A percentile compares a stretch with the other conserved stretches of the same genome.
These are phyloP conservation scores for Phytophthora idaei DNA, from an alignment of 352 stramenopile genomes.

Conservation along the genomic window DNA sequence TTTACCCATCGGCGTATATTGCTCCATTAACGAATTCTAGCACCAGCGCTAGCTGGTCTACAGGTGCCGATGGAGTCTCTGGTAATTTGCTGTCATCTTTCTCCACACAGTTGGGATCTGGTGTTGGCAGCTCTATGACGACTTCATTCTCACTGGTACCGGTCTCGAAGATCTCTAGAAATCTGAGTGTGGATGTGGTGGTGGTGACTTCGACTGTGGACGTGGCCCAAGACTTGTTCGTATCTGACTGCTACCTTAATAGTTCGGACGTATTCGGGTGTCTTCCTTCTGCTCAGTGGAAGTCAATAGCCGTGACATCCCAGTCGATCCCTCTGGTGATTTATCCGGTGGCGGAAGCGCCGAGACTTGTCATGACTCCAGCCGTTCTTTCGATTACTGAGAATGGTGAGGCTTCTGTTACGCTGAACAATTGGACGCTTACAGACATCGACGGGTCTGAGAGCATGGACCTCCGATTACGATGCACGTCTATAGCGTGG, in stretches of 20 bases:
- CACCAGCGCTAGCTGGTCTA: slow-evolving; percentile 3
- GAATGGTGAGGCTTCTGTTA: slow-evolving; percentile 5
- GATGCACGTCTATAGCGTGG: slow-evolving; percentile 6
- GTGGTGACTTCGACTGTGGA: slow-evolving; percentile 25
- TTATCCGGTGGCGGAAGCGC: slow-evolving; percentile 19
- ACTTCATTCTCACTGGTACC: slow-evolving; percentile 13
- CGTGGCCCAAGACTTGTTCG: slow-evolving; percentile 19
- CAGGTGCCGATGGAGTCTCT: not conserved
- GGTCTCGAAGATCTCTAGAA: slow-evolving; percentile 19
- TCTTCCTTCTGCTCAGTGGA: slow-evolving; percentile 13
- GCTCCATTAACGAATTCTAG: not conserved
- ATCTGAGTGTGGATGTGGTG: slow-evolving; percentile 20
- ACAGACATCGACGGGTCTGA: slow-evolving; percentile 29
- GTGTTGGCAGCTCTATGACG: slow-evolving; percentile 1
- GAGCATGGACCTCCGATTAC: slow-evolving; percentile 21
- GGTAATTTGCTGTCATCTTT: slow-evolving; percentile 15
- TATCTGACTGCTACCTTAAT: slow-evolving; percentile 21
- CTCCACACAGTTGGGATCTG: slow-evolving; percentile 5
- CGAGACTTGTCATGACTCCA: slow-evolving; percentile 4
- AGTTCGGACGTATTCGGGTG: slow-evolving; percentile 5
- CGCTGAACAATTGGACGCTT: slow-evolving; percentile 20
- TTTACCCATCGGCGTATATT: slow-evolving; percentile 21
- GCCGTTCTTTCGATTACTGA: slow-evolving; percentile 1
- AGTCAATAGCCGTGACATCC: slow-evolving; percentile 14
- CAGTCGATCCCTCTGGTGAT: slow-evolving; percentile 15